phyloP scores from a whole-genome alignment of 805 yeast species.

The Wilhelminamyces savonicus region DNA sequence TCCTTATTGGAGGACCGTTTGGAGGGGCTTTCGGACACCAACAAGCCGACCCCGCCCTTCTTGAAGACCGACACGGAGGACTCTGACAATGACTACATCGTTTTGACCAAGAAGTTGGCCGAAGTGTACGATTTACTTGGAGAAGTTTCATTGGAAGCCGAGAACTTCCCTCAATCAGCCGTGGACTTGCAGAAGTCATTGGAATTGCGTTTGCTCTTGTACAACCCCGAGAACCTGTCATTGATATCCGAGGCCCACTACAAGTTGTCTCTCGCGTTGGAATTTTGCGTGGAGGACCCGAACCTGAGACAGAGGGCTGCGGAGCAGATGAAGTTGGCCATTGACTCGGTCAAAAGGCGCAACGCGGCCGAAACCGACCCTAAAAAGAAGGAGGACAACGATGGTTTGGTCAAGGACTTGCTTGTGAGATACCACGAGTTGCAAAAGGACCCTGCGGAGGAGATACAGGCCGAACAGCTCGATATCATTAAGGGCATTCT shows the following conservation, averaged over 20 bases:
- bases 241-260: slow-evolving; percentile 74
- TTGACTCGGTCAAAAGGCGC: slow-evolving; percentile 32
- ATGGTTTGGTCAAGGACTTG: slow-evolving; percentile 49
- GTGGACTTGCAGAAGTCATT: slow-evolving; percentile 59
- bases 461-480: slow-evolving; percentile 43
- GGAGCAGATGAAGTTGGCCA: slow-evolving; percentile 49
- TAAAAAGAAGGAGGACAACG: slow-evolving; percentile 35
- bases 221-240: slow-evolving; percentile 42
- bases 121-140: slow-evolving; percentile 78
- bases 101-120: slow-evolving; percentile 49
- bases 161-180: slow-evolving; percentile 75
- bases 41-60: slow-evolving; percentile 16
- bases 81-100: slow-evolving; percentile 26
- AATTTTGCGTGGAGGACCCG: slow-evolving; percentile 55
- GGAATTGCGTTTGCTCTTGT: slow-evolving; percentile 46
- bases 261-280: slow-evolving; percentile 73
- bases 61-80: slow-evolving; percentile 23
- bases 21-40: slow-evolving; percentile 11
- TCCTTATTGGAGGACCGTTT: slow-evolving; percentile 49
- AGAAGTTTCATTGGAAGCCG: slow-evolving; percentile 85
- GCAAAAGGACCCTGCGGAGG: slow-evolving; percentile 44
- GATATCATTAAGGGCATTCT: slow-evolving; percentile 51
- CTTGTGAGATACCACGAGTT: slow-evolving; percentile 51
- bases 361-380: slow-evolving; percentile 37
- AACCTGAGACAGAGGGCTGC: slow-evolving; percentile 44